Evolutionary conservation across 2,329 filamentous ascomycete species (phyloP).

Genomic region (Xylariaceae sp.): DNA sequence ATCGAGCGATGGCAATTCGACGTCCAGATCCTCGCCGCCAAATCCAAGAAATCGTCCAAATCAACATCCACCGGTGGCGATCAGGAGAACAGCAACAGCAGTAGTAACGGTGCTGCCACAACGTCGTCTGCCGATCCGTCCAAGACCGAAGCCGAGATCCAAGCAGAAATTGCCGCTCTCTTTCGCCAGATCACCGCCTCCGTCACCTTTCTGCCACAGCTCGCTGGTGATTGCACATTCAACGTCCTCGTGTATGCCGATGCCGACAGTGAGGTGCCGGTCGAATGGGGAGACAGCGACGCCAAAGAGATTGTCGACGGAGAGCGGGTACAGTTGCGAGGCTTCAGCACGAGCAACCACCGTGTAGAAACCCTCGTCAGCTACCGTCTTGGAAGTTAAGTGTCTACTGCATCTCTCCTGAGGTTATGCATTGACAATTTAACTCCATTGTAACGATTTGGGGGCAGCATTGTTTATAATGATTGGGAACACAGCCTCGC

Average conservation of each 20-base stretch:
- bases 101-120: too few species aligned
- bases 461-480: not conserved
- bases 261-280: constrained; percentile 92
- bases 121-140: constrained; percentile 55
- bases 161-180: constrained; percentile 92
- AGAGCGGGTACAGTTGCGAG: constrained; percentile 92
- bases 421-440: not conserved
- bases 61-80: constrained; percentile 57
- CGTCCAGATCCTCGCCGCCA: constrained; percentile 60
- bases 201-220: constrained; percentile 93
- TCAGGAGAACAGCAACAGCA: constrained; percentile 67
- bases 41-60: constrained; percentile 57
- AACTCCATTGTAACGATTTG: not conserved
- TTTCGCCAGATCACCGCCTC: constrained; percentile 98
- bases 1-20: constrained; percentile 99
- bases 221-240: constrained; percentile 95
- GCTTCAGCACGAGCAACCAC: constrained; percentile 95
- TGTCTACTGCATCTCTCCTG: not conserved
- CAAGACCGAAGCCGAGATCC: constrained; percentile 93
- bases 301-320: constrained; percentile 95
- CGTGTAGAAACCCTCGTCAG: constrained; percentile 94
- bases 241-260: constrained; percentile 98
- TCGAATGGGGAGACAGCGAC: constrained; percentile 98
- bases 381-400: constrained; percentile 69
- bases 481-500: not conserved